Evolutionary conservation across 2,329 filamentous ascomycete species (phyloP).

Genomic region (Chaetomium sp.): DNA sequence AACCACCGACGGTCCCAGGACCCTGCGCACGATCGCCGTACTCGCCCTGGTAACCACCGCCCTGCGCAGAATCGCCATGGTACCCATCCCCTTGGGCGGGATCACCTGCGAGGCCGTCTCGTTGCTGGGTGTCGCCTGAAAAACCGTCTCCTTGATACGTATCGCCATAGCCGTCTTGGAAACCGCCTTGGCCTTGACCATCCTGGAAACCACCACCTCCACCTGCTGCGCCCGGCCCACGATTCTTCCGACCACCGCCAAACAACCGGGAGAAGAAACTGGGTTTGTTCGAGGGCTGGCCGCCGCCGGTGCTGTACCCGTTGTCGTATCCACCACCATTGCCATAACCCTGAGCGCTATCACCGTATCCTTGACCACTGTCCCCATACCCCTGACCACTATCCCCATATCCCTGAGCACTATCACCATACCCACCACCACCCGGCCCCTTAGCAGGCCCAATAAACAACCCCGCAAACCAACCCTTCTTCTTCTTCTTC

Average conservation of each 20-base stretch:
- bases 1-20: too few relatives aligned
- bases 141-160: too few relatives aligned
- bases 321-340: not conserved
- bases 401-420: not conserved
- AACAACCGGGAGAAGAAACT: not conserved
- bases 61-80: too few relatives aligned
- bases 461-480: not conserved
- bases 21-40: too few relatives aligned
- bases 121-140: too few relatives aligned
- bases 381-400: not conserved
- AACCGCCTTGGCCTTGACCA: too few relatives aligned
- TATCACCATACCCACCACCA: not conserved
- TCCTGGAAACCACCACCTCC: too few relatives aligned
- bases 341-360: not conserved
- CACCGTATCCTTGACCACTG: not conserved
- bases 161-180: too few relatives aligned
- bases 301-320: not conserved
- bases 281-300: not conserved
- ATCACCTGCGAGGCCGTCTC: too few relatives aligned
- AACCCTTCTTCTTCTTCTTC: constrained; percentile 7
- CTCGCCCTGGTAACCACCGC: too few relatives aligned
- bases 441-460: not conserved
- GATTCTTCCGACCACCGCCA: not conserved
- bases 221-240: too few relatives aligned
- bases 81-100: too few relatives aligned